Evolutionary conservation across 1,284 basidiomycete species (phyloP).

Genomic region (Ustilago lituana): DNA sequence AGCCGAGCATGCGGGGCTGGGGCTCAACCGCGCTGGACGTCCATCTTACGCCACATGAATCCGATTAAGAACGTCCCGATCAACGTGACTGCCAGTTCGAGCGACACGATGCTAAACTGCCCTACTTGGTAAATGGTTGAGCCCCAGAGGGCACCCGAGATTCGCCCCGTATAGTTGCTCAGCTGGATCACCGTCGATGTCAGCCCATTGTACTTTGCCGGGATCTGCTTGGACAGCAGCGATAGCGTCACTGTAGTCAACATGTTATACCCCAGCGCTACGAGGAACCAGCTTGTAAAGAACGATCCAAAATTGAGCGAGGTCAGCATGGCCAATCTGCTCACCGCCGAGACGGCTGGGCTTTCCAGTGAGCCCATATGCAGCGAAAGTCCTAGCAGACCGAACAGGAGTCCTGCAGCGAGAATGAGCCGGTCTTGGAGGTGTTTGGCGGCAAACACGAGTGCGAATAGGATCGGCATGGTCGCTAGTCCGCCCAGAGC

Average conservation of each 20-base stretch:
- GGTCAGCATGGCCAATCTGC: slow-evolving; percentile 6
- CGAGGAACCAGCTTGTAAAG: slow-evolving; percentile 49
- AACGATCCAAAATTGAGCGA: slow-evolving; percentile 45
- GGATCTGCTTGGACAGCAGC: slow-evolving; percentile 47
- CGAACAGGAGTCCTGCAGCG: slow-evolving; percentile 33
- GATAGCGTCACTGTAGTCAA: slow-evolving; percentile 47
- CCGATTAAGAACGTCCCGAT: slow-evolving; percentile 38
- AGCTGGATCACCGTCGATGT: slow-evolving; percentile 47
- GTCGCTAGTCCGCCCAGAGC: slow-evolving; percentile 42
- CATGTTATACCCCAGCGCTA: slow-evolving; percentile 42
- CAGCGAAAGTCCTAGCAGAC: slow-evolving; percentile 40
- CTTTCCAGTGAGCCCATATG: slow-evolving; percentile 46
- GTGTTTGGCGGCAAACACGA: slow-evolving; percentile 44
- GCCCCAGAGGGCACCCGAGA: slow-evolving; percentile 46
- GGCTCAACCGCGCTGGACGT: slow-evolving; percentile 30
- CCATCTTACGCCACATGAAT: slow-evolving; percentile 49
- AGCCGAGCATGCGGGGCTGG: no score
- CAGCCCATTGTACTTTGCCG: slow-evolving; percentile 45
- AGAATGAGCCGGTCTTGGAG: slow-evolving; percentile 45
- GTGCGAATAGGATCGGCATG: slow-evolving; percentile 45
- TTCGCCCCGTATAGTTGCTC: slow-evolving; percentile 43
- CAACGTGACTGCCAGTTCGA: slow-evolving; percentile 45
- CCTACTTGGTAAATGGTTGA: slow-evolving; percentile 47
- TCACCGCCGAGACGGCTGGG: slow-evolving; percentile 26
- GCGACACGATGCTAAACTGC: slow-evolving; percentile 42